These are phyloP conservation scores for Trametes elegans DNA, from an alignment of 768 basidiomycete genomes.

Conservation along the genomic window DNA sequence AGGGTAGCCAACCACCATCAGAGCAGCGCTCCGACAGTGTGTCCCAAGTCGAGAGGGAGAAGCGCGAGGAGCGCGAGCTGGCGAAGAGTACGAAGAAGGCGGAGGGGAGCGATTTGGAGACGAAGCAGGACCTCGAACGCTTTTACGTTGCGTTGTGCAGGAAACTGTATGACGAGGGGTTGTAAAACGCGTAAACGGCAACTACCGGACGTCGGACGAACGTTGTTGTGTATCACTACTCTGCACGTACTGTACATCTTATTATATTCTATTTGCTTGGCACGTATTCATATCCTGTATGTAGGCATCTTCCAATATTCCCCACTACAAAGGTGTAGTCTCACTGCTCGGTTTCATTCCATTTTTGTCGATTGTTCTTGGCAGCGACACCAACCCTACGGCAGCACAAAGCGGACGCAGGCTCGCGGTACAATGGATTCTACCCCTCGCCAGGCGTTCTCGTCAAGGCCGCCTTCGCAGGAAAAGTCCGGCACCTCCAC, in stretches of 20 bases:
- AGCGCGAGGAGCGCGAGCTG: conserved; percentile 11
- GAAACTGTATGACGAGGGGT: conserved; percentile 90
- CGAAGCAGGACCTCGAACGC: conserved; percentile 77
- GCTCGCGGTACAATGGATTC: neutral
- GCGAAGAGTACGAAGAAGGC: conserved; percentile 18
- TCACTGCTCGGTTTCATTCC: too few species aligned
- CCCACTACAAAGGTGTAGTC: too few species aligned
- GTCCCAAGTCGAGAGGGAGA: too few species aligned
- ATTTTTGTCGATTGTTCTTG: too few species aligned
- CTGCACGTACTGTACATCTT: too few species aligned
- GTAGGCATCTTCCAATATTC: too few species aligned
- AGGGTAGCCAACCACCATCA: neutral
- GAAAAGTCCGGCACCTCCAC: neutral
- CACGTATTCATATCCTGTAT: too few species aligned
- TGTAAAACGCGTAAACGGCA: conserved; percentile 42
- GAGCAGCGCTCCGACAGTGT: neutral
- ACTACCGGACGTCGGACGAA: neutral
- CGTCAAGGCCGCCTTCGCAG: neutral
- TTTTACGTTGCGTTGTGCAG: conserved; percentile 88
- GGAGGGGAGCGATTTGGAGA: conserved; percentile 45
- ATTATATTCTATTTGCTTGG: too few species aligned
- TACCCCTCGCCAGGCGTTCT: neutral
- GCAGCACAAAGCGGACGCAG: neutral
- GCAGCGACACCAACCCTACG: too few species aligned
- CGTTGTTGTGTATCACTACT: neutral